Percentiles rank a stretch among this genome's conserved stretches.
phyloP scores from a whole-genome alignment of 2,329 filamentous ascomycete genomes.

The Chalaropsis thielavioides region DNA sequence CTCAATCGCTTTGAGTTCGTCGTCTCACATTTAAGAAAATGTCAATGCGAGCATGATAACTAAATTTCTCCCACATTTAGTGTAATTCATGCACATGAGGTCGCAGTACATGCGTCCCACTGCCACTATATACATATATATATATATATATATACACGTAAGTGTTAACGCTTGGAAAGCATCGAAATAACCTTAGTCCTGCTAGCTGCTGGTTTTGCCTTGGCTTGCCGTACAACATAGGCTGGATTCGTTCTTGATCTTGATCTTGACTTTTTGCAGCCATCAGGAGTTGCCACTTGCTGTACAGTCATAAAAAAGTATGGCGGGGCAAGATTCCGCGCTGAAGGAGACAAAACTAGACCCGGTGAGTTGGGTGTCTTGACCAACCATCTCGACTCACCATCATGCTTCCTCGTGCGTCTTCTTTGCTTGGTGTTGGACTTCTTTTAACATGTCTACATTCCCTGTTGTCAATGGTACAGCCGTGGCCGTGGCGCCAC shows the following conservation, averaged over 20 bases:
- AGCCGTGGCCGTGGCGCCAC: background rate
- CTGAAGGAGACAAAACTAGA: background rate
- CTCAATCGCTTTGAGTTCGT: too few species aligned
- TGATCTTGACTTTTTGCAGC: background rate
- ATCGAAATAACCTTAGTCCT: too few species aligned
- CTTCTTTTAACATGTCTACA: background rate
- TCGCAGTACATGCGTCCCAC: too few species aligned
- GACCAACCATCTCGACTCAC: background rate
- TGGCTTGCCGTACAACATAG: background rate
- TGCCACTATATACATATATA: too few species aligned
- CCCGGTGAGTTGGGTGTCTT: background rate
- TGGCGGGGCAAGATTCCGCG: background rate
- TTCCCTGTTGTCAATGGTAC: conserved; percentile 1
- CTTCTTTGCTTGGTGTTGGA: background rate
- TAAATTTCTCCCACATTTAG: too few species aligned
- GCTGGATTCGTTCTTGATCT: background rate
- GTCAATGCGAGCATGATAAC: too few species aligned
- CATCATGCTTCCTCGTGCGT: background rate
- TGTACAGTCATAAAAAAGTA: background rate
- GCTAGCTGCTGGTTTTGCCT: background rate
- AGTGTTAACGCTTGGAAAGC: too few species aligned
- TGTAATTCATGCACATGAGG: too few species aligned
- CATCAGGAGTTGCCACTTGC: background rate
- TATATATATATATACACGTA: too few species aligned
- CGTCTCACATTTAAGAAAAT: too few species aligned